Percentiles rank a stretch among this genome's conserved stretches.
phyloP scores from a whole-genome alignment of 495 filamentous ascomycete species.

The Sordaria brevicollis region DNA sequence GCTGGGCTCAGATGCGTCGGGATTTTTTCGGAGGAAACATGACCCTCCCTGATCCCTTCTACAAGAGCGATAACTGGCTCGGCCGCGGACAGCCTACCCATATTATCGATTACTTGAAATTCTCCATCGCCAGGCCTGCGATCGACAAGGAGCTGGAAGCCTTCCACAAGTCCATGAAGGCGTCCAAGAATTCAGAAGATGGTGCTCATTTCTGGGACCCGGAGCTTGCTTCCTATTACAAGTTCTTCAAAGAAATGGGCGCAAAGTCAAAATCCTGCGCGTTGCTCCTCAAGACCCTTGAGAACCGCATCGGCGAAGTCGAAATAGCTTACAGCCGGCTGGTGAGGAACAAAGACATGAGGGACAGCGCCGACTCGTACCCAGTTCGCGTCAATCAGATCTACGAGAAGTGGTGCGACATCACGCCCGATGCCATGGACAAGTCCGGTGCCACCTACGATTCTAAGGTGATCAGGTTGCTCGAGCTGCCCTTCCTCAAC shows the following conservation, averaged over 20 bases:
- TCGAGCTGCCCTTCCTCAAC: slow-evolving; percentile 32
- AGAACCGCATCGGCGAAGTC: slow-evolving; percentile 21
- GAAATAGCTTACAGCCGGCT: slow-evolving; percentile 20
- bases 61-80: slow-evolving; percentile 24
- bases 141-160: slow-evolving; percentile 39
- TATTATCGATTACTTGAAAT: slow-evolving; percentile 68
- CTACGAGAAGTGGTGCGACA: slow-evolving; percentile 33
- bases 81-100: slow-evolving; percentile 35
- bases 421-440: slow-evolving; percentile 23
- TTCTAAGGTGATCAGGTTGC: slow-evolving; percentile 18
- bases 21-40: slow-evolving; percentile 25
- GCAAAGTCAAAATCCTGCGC: slow-evolving; percentile 17
- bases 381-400: slow-evolving; percentile 31
- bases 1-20: slow-evolving; percentile 43
- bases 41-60: slow-evolving; percentile 29
- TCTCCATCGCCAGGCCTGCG: slow-evolving; percentile 45
- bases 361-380: slow-evolving; percentile 16
- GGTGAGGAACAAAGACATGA: slow-evolving; percentile 7
- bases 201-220: slow-evolving; percentile 29
- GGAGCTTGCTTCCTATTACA: slow-evolving; percentile 38
- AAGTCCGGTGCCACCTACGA: slow-evolving; percentile 13
- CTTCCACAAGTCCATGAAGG: slow-evolving; percentile 26
- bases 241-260: slow-evolving; percentile 17
- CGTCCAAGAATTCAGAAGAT: slow-evolving; percentile 9
- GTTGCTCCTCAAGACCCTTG: slow-evolving; percentile 23